These are phyloP conservation scores for Daldinia childiae DNA, from an alignment of 495 filamentous ascomycete genomes.

Conservation along the genomic window DNA sequence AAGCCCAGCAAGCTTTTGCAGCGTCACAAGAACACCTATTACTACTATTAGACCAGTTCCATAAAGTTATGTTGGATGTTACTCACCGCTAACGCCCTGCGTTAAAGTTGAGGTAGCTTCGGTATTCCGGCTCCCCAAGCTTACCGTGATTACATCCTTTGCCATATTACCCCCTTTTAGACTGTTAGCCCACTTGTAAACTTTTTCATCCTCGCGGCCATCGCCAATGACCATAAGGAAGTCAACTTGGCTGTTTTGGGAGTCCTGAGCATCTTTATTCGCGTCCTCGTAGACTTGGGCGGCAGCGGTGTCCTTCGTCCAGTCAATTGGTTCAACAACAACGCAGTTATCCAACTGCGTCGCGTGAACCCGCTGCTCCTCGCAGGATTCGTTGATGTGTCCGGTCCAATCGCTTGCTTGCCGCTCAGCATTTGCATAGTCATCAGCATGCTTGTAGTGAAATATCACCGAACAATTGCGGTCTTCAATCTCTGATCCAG, in stretches of 20 bases:
- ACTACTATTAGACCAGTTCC: conserved; percentile 18
- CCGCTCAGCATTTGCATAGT: conserved; percentile 72
- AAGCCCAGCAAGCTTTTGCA: conserved; percentile 56
- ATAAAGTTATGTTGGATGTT: conserved; percentile 14
- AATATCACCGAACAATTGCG: conserved; percentile 87
- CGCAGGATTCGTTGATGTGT: conserved; percentile 92
- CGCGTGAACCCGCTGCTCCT: conserved; percentile 82
- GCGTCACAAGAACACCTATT: conserved; percentile 57
- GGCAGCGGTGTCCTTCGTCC: conserved; percentile 85
- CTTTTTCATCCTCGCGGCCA: conserved; percentile 88
- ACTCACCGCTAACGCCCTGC: conserved; percentile 86
- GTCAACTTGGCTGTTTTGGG: conserved; percentile 65
- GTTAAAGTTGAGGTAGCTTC: conserved; percentile 86
- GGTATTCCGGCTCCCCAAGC: conserved; percentile 83
- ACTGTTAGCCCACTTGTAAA: conserved; percentile 92
- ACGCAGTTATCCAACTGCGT: conserved; percentile 80
- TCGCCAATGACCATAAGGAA: conserved; percentile 90
- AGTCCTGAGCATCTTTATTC: conserved; percentile 51
- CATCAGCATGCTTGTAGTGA: conserved; percentile 84
- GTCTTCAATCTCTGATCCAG: conserved; percentile 85
- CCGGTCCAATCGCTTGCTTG: conserved; percentile 87
- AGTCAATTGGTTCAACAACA: conserved; percentile 80
- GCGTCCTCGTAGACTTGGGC: conserved; percentile 71
- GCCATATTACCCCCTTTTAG: conserved; percentile 64
- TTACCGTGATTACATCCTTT: conserved; percentile 80